A percentile compares a stretch with the other conserved stretches of the same genome.
Evolutionary conservation across 73 alveolate species (phyloP).

Genomic region (Uronychia binucleata): DNA sequence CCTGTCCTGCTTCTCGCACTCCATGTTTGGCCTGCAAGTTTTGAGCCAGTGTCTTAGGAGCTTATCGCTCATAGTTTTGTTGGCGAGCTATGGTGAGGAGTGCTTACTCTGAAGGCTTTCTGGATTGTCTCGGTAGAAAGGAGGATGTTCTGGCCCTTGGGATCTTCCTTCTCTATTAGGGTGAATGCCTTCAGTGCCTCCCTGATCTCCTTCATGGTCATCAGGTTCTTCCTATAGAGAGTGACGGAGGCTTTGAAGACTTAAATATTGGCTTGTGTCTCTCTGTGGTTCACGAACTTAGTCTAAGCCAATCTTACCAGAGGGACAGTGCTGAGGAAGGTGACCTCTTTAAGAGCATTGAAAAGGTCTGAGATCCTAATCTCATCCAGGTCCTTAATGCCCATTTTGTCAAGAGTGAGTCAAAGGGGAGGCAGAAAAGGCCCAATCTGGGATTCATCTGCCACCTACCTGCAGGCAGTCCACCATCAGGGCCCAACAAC

Average conservation of each 20-base stretch:
- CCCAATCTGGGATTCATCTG: not conserved
- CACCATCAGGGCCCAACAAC: not conserved
- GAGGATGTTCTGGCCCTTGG: conserved; percentile 25
- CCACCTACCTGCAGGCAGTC: not conserved
- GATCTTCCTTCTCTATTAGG: conserved; percentile 28
- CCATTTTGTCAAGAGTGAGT: not conserved
- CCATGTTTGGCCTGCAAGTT: conserved; percentile 28
- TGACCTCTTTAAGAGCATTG: not conserved
- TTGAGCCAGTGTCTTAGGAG: conserved; percentile 35
- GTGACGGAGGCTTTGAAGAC: conserved; percentile 25
- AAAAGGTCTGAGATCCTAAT: not conserved
- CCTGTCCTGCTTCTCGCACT: conserved; percentile 8
- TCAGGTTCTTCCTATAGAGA: conserved; percentile 2
- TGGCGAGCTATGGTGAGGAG: not conserved
- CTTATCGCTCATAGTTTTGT: conserved; percentile 33
- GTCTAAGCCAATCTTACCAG: not conserved
- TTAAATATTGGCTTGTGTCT: conserved; percentile 46
- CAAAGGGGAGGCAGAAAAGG: not conserved
- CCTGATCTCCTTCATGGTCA: conserved; percentile 35
- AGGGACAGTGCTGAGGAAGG: not conserved
- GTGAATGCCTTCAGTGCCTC: conserved; percentile 44
- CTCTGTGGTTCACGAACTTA: conserved; percentile 29
- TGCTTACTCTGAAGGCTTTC: conserved; percentile 29
- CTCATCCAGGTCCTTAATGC: not conserved
- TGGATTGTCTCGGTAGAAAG: conserved; percentile 12